A percentile compares a stretch with the other conserved stretches of the same genome.
Conservation (phyloP, 2,329 filamentous ascomycete species). For the Spiromastix sp. region DNA sequence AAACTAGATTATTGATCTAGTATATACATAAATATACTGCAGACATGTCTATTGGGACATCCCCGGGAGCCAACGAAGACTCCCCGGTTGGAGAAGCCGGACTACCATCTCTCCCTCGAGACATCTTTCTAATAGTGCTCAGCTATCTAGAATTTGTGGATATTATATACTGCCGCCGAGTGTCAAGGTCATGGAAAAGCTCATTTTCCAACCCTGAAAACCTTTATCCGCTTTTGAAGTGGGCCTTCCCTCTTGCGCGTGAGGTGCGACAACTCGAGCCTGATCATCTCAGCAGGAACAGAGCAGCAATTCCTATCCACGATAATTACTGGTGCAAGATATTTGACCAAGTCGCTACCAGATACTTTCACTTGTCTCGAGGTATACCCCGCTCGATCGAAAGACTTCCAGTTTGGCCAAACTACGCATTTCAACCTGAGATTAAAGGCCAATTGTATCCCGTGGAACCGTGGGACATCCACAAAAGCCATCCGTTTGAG, state of each 20-base stretch:
- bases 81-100: neutral
- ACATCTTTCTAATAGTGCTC: constrained; percentile 48
- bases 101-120: constrained; percentile 39
- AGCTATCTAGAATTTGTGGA: constrained; percentile 41
- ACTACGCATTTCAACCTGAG: constrained; percentile 19
- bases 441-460: constrained; percentile 30
- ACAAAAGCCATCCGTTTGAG: constrained; percentile 25
- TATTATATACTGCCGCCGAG: constrained; percentile 41
- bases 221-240: constrained; percentile 39
- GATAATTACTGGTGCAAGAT: constrained; percentile 16
- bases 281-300: constrained; percentile 1
- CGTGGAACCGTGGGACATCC: constrained; percentile 33
- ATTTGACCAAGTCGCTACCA: constrained; percentile 42
- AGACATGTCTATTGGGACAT: neutral
- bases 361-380: constrained; percentile 44
- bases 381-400: constrained; percentile 39
- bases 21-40: neutral
- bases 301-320: constrained; percentile 3
- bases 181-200: constrained; percentile 40
- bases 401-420: constrained; percentile 31
- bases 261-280: constrained; percentile 38
- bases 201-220: constrained; percentile 42
- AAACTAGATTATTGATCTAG: neutral
- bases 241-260: constrained; percentile 43
- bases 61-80: no score